These are phyloP conservation scores for Pichia cephalocereana DNA, from an alignment of 805 yeast species.

Conservation along the genomic window DNA sequence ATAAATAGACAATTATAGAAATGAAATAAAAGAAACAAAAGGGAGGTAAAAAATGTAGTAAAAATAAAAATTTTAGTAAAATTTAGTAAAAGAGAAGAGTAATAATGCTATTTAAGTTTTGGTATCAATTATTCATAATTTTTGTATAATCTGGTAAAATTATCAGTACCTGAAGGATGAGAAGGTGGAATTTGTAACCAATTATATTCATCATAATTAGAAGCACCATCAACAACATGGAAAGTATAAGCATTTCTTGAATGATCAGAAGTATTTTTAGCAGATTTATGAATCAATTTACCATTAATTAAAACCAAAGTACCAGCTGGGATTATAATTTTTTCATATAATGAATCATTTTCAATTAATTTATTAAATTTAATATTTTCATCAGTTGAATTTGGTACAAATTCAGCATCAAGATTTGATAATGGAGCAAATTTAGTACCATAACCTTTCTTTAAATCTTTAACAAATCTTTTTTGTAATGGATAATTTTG, in stretches of 20 bases:
- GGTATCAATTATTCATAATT: constrained; percentile 3
- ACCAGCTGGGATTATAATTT: constrained; percentile 62
- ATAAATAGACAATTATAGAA: background rate
- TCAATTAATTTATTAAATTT: constrained; percentile 20
- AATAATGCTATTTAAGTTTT: background rate
- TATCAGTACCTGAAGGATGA: constrained; percentile 40
- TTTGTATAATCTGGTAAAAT: constrained; percentile 42
- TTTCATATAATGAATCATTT: constrained; percentile 34
- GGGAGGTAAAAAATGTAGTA: background rate
- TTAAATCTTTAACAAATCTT: constrained; percentile 50
- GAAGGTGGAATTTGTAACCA: constrained; percentile 74
- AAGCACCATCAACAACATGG: constrained; percentile 64
- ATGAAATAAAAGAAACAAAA: background rate
- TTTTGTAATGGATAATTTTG: constrained; percentile 50
- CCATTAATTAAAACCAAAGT: constrained; percentile 64
- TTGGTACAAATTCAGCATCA: constrained; percentile 13
- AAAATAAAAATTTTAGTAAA: background rate
- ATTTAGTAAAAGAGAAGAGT: background rate
- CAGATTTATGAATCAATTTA: constrained; percentile 64
- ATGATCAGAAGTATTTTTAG: constrained; percentile 40
- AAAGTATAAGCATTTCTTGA: constrained; percentile 74
- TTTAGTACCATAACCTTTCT: constrained; percentile 45
- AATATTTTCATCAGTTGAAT: constrained; percentile 16
- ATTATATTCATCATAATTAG: constrained; percentile 52
- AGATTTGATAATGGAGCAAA: constrained; percentile 30